These are phyloP conservation scores for Phytophthora tubulina DNA, from an alignment of 352 stramenopile genomes.

Conservation along the genomic window DNA sequence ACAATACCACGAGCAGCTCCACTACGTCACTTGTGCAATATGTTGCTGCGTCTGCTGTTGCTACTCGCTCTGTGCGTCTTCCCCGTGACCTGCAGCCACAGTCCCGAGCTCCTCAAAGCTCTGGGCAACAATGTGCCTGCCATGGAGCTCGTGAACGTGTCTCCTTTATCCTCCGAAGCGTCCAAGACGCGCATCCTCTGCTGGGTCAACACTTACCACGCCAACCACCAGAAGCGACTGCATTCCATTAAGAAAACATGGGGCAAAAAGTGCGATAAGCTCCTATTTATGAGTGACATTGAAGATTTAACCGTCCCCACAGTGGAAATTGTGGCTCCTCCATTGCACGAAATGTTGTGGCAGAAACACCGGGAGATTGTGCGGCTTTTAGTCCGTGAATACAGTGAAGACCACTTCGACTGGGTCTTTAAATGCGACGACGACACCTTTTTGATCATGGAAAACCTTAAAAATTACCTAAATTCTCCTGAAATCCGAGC, in stretches of 20 bases:
- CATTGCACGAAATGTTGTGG: slow-evolving; percentile 82
- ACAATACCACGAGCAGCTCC: slow-evolving; percentile 12
- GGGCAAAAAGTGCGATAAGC: slow-evolving; percentile 84
- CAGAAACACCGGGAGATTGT: slow-evolving; percentile 89
- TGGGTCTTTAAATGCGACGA: slow-evolving; percentile 92
- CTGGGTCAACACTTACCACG: slow-evolving; percentile 89
- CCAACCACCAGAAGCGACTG: slow-evolving; percentile 73
- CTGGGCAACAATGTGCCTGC: slow-evolving; percentile 74
- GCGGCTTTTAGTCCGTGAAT: slow-evolving; percentile 74
- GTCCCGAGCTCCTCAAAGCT: slow-evolving; percentile 37
- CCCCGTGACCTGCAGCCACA: slow-evolving; percentile 3
- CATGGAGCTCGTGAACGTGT: slow-evolving; percentile 77
- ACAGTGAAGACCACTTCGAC: slow-evolving; percentile 70
- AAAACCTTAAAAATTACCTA: slow-evolving; percentile 85
- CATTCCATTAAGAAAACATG: slow-evolving; percentile 80
- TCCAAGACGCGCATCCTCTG: slow-evolving; percentile 73
- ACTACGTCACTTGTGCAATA: neutral
- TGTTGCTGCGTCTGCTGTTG: slow-evolving; percentile 7
- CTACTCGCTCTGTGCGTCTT: slow-evolving; percentile 14
- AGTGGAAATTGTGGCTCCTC: slow-evolving; percentile 68
- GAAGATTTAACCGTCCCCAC: slow-evolving; percentile 73
- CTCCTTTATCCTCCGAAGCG: slow-evolving; percentile 53
- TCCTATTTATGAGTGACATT: slow-evolving; percentile 90
- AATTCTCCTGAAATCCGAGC: slow-evolving; percentile 56
- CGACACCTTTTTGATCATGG: slow-evolving; percentile 88